Conservation (phyloP, 139 green algal species). For the Micromonas commoda region DNA sequence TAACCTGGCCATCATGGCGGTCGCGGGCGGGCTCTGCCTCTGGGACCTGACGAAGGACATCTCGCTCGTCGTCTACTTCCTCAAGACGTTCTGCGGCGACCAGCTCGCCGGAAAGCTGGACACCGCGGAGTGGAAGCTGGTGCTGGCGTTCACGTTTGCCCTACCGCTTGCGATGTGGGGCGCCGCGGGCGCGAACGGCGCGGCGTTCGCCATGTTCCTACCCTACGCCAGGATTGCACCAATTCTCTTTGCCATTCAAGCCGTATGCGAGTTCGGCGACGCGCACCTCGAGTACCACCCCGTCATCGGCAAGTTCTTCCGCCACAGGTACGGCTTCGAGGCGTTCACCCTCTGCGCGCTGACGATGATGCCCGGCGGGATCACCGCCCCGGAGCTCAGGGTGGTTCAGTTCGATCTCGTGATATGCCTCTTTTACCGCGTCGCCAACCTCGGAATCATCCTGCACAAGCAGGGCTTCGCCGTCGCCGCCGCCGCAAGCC, state of each 20-base stretch:
- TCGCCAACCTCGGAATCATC: slow-evolving; percentile 10
- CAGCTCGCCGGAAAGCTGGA: slow-evolving; percentile 26
- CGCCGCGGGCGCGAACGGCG: background rate
- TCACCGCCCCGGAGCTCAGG: background rate
- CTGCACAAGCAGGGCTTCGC: background rate
- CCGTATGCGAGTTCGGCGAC: slow-evolving; percentile 18
- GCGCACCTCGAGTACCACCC: background rate
- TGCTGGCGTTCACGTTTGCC: background rate
- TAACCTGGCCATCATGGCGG: background rate
- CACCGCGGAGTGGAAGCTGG: slow-evolving; percentile 17
- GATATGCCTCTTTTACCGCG: slow-evolving; percentile 22
- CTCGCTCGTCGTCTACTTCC: background rate
- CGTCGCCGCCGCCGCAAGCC: background rate
- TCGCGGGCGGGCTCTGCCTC: background rate
- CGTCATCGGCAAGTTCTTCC: slow-evolving; percentile 6
- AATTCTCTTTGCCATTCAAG: background rate
- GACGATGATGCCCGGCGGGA: background rate
- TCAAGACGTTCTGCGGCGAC: slow-evolving; percentile 18
- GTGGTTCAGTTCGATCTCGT: slow-evolving; percentile 1
- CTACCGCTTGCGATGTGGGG: background rate
- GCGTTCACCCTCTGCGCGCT: background rate
- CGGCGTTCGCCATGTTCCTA: background rate
- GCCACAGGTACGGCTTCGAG: slow-evolving; percentile 25
- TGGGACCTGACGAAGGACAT: background rate
- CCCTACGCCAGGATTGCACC: slow-evolving; percentile 5